Evolutionary conservation across 768 basidiomycete species (phyloP), one percentile per base, ranked within the genome.

Genomic region (Crepidotus variabilis): DNA sequence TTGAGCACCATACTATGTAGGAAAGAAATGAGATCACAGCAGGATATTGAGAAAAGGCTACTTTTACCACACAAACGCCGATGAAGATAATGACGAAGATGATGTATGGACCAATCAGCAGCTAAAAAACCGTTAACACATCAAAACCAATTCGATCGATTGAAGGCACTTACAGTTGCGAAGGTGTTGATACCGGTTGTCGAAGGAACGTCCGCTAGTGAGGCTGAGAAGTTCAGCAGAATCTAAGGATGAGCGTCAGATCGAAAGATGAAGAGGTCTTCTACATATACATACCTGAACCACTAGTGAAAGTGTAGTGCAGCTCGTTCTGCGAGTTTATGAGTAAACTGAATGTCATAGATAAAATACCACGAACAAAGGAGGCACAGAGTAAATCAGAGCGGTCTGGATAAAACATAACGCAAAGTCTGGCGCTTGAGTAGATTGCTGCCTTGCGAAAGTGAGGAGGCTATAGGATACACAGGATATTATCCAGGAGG

Each of bases 401-500:
- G 69, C 67, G 13, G 72, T 64, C 35, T 75, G 74, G 11, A 62
- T 62, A 8, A 65, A 59, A 52, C 74, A 76, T 2, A 76, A 47
- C 7, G 54, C 54, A 48, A 58, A 64, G 20, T 52, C 57, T 7
- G 72, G 69, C 16, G 47, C 50, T 0, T 35, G 52, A 13, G 48
- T 52, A 13, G 51, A 56, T 55, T 71, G 71, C 55, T 72, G 66
- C 36, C 71, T 69, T 54, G 69, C 65, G 52, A 75, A 67, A 32
- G 62, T 65, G 21, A 73, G 61, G 18, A 77, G 58, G 10, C 65
- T 61, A 57, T 73, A 75, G 9, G 73, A 73, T 20, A 70, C n/a
- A 35, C 70, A 65, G 18, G 68, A 73, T 4, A 74, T 50, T 16
- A 71, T 64, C 74, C 74, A 77, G 9, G 71, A 66, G 8, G 66